Evolutionary conservation across 2,329 filamentous ascomycete species (phyloP), one percentile per base, ranked within the genome.

Genomic region (Cercospora berteroae): DNA sequence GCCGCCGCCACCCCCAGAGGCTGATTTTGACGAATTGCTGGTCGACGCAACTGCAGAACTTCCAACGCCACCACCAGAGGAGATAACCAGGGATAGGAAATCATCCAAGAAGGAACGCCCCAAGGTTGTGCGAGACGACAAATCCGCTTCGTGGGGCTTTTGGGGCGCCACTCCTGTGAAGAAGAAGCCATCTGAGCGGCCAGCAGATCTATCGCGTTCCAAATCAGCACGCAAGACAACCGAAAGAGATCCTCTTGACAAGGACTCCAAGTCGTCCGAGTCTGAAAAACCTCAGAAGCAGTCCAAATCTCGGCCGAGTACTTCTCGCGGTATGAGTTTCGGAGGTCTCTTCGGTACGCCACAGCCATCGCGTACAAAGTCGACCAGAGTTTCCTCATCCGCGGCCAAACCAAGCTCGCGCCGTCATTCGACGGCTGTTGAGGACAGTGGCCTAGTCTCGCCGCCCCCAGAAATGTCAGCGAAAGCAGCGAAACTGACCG

Each of bases 401-500:
- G 70, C 84, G 69, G 80, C 80, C 7, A 73, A 72, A 55, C 58
- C 69, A 9, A 72, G 67, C 62, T 88, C 63, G 90, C 91, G 63
- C 86, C 89, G 69, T 90, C 92, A 75, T 31, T 78, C 76, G 1
- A 73, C 71, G 8, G 77, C 75, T 0, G 79, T 90, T 16, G 90
- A 92, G 63, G 85, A 88, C 29, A 83, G 83, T 69, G 90, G 88
- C 7, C 82, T 94, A 68, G 84, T 87, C 56, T 92, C 91, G 20
- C 91, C 92, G 3, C 90, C 91, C 8, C 88, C 90, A 2, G 92
- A 93, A 31, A 73, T 92, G 75, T 85, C 89, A 7, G 85, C 88
- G 56, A 96, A 96, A 79, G 92, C 92, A 29, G 91, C 92, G 33
- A 93, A 89, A 79, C 80, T 94, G 62, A 87, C 95, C 87, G 93